A percentile compares a stretch with the other conserved stretches of the same genome.
Conservation (phyloP, 2,329 filamentous ascomycete species). For the Alternaria consortialis region DNA sequence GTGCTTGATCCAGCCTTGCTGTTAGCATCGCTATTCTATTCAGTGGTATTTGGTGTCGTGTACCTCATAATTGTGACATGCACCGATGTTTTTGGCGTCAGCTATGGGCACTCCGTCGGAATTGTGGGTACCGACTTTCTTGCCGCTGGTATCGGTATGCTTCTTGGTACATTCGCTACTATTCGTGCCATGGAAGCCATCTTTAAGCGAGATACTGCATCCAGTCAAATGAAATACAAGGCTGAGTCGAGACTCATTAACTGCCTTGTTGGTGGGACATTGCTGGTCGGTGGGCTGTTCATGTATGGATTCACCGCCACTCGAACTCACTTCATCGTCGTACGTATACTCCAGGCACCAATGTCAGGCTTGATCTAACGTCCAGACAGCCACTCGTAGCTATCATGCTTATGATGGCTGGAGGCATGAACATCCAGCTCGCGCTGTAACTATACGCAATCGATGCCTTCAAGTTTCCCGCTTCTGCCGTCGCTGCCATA, state of each 20-base stretch:
- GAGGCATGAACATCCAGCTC: slow-evolving; percentile 18
- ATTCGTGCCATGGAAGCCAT: slow-evolving; percentile 24
- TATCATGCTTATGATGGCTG: slow-evolving; percentile 13
- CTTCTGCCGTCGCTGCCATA: slow-evolving; percentile 22
- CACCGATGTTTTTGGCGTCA: slow-evolving; percentile 17
- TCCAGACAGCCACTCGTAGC: slow-evolving; percentile 11
- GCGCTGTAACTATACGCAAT: slow-evolving; percentile 21
- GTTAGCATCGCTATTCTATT: slow-evolving; percentile 17
- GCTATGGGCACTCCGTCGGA: slow-evolving; percentile 22
- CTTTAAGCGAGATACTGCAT: slow-evolving; percentile 12
- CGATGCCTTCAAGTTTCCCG: slow-evolving; percentile 23
- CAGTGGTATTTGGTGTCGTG: slow-evolving; percentile 20
- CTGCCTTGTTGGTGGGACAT: slow-evolving; percentile 13
- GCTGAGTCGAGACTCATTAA: slow-evolving; percentile 21
- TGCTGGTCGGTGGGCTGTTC: slow-evolving; percentile 19
- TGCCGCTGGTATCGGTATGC: slow-evolving; percentile 19
- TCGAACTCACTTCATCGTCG: slow-evolving; percentile 20
- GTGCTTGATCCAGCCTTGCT: slow-evolving; percentile 18
- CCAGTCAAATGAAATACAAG: slow-evolving; percentile 14
- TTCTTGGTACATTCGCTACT: slow-evolving; percentile 23
- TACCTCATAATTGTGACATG: slow-evolving; percentile 25
- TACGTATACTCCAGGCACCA: neutral
- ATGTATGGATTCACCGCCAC: slow-evolving; percentile 24
- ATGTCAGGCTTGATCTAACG: neutral
- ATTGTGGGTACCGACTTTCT: slow-evolving; percentile 25